Evolutionary conservation across 1,139 yeast species (phyloP).

Genomic region (Suhomyces bribrorum): DNA sequence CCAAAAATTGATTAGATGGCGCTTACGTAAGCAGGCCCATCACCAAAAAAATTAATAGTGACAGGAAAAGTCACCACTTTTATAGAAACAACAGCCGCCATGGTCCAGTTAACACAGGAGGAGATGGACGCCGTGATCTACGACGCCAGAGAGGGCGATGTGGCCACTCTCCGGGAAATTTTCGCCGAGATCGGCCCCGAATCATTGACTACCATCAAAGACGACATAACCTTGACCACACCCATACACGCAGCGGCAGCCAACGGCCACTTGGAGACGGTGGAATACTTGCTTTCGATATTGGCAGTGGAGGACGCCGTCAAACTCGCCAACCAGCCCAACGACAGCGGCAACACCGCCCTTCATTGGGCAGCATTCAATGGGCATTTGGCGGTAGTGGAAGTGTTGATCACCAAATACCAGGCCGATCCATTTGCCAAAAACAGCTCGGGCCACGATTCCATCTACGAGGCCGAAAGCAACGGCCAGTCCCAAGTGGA

Average conservation of each 20-base stretch:
- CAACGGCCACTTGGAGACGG: slow-evolving; percentile 80
- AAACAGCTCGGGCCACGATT: slow-evolving; percentile 77
- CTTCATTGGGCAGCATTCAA: slow-evolving; percentile 94
- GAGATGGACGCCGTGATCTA: slow-evolving; percentile 79
- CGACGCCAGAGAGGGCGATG: slow-evolving; percentile 86
- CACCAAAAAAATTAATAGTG: slow-evolving; percentile 2
- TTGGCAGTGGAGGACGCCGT: slow-evolving; percentile 47
- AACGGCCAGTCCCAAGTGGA: slow-evolving; percentile 66
- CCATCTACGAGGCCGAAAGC: slow-evolving; percentile 85
- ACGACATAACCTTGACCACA: slow-evolving; percentile 66
- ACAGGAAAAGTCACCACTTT: neutral
- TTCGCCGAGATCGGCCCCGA: slow-evolving; percentile 62
- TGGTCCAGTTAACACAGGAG: slow-evolving; percentile 53
- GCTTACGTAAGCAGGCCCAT: slow-evolving; percentile 5
- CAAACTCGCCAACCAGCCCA: slow-evolving; percentile 54
- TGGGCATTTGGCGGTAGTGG: slow-evolving; percentile 75
- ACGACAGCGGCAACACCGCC: slow-evolving; percentile 88
- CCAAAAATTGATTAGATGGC: too few species aligned
- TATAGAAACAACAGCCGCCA: neutral
- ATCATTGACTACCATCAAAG: slow-evolving; percentile 53
- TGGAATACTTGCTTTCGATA: slow-evolving; percentile 58
- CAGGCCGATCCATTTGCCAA: slow-evolving; percentile 79
- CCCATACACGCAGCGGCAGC: slow-evolving; percentile 95
- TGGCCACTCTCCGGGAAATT: slow-evolving; percentile 68
- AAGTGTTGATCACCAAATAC: slow-evolving; percentile 68